These are phyloP conservation scores for Russula compacta DNA, from an alignment of 768 basidiomycete genomes.

Conservation along the genomic window DNA sequence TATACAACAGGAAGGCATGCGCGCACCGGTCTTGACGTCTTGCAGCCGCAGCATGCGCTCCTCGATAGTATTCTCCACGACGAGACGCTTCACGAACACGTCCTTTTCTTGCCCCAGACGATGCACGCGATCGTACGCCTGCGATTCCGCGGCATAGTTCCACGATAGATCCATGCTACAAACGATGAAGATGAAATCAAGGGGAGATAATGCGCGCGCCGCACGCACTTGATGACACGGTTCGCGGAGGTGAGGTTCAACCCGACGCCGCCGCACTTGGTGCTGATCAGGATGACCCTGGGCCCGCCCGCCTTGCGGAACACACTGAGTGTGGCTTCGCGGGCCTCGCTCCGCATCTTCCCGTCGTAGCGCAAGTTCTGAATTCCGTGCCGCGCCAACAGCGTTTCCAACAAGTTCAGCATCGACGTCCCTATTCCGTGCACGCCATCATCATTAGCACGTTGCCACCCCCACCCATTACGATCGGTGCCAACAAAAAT, in stretches of 20 bases:
- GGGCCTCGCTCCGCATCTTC: constrained; percentile 46
- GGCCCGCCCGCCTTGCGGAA: constrained; percentile 53
- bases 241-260: constrained; percentile 58
- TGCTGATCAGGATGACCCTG: constrained; percentile 58
- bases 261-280: constrained; percentile 64
- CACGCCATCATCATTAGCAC: neutral
- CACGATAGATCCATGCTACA: constrained; percentile 61
- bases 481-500: neutral
- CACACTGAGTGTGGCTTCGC: constrained; percentile 40
- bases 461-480: neutral
- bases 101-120: constrained; percentile 63
- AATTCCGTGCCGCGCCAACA: constrained; percentile 51
- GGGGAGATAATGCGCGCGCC: constrained; percentile 17
- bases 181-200: too few relatives aligned
- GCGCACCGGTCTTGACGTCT: constrained; percentile 51
- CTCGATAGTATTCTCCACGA: constrained; percentile 63
- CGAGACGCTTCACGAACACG: constrained; percentile 58
- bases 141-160: constrained; percentile 65
- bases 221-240: constrained; percentile 51
- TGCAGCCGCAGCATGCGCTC: constrained; percentile 68
- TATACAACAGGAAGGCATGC: too few relatives aligned
- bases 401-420: constrained; percentile 54
- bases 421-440: constrained; percentile 56
- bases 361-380: constrained; percentile 56
- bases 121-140: constrained; percentile 54